phyloP scores from a whole-genome alignment of 345 rosid species.

The Acer saccharum region DNA sequence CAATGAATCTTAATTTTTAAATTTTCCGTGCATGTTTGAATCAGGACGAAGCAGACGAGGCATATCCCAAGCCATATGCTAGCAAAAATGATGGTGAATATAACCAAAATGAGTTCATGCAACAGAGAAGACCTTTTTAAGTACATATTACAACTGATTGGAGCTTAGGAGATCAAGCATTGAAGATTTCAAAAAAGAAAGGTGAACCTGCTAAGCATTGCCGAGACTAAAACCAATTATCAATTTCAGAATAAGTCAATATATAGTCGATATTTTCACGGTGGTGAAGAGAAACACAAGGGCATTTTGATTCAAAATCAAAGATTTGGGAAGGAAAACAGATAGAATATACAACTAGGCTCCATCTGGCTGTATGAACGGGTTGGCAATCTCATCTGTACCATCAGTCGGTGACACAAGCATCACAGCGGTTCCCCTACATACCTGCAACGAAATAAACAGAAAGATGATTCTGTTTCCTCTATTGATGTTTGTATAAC shows the following conservation, averaged over 20 bases:
- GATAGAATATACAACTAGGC: slow-evolving; percentile 41
- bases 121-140: slow-evolving; percentile 3
- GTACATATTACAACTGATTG: neutral
- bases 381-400: slow-evolving; percentile 97
- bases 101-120: slow-evolving; percentile 3
- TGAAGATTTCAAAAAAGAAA: neutral
- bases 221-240: neutral
- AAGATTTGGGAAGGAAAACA: neutral
- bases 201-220: neutral
- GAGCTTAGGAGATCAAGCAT: neutral
- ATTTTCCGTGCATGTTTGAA: neutral
- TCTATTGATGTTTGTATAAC: neutral
- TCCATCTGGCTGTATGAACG: slow-evolving; percentile 86
- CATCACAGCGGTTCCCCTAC: slow-evolving; percentile 99
- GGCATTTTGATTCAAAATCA: neutral
- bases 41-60: slow-evolving; percentile 42
- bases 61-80: slow-evolving; percentile 20
- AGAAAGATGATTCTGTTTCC: neutral
- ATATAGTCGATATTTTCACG: too few relatives aligned
- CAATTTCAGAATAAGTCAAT: too few relatives aligned
- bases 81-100: slow-evolving; percentile 7
- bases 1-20: neutral
- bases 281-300: neutral
- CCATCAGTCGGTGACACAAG: slow-evolving; percentile 98
- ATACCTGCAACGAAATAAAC: slow-evolving; percentile 56